Evolutionary conservation across 768 basidiomycete species (phyloP), one percentile per base, ranked within the genome.

Genomic region (Erythrobasidium yunnanense): DNA sequence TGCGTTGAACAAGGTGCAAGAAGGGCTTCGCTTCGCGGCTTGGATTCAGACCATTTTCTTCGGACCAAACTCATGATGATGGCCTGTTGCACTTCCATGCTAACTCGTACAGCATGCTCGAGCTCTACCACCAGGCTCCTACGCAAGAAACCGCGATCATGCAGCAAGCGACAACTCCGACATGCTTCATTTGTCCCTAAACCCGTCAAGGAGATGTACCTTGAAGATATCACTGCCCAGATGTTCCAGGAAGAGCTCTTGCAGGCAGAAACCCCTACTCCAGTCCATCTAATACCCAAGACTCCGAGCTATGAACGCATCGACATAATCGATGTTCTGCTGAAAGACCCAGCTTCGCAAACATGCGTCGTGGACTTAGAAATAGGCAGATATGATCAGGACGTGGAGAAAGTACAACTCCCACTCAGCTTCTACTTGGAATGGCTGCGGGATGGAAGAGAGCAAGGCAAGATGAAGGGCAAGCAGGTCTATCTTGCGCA

Each of bases 401-500:
- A 29, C 4, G 29, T 63, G 17, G 46, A 63, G 20, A 46, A 63
- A 23, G 60, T 63, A 2, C 60, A 63, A 23, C 60, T 63, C 18
- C 60, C 60, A 2, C 27, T 63, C 17, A 29, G 47, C 13, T 46
- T 30, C 27, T 63, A 63, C 47, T 38, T 63, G 23, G 6, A 51
- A 4, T 63, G 60, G 60, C 47, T 63, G 22, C 20, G 33, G 29
- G 60, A 52, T 2, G 60, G 60, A 13, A 17, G 17, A 8, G 60
- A 63, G 22, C 23, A 32, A 7, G 60, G 60, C 29, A 3, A 27
- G 47, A 63, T 63, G 60, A 51, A 51, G n/a, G 60, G 60, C 18
- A 63, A 63, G 27, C 60, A 49, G 27, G 60, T 63, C 2, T 63
- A 63, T 34, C 60, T 63, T 4, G 60, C 60, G 18, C 60, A 63